Percentiles rank a stretch among this genome's conserved stretches.
phyloP scores from a whole-genome alignment of 352 stramenopile species.

The Elongisporangium prolatum region DNA sequence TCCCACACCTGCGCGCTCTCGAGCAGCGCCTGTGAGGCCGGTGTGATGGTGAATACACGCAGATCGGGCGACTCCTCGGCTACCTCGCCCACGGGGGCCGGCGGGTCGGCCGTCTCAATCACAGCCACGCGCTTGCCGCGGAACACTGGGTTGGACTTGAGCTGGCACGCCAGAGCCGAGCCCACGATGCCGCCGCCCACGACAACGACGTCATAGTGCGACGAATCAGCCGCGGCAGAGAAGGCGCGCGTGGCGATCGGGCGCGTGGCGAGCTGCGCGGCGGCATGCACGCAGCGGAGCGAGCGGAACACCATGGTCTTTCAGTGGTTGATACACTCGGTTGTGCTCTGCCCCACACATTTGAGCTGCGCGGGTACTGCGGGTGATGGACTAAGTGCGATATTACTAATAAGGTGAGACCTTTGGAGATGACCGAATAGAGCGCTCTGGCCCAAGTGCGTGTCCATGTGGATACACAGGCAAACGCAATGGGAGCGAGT shows the following conservation, averaged over 20 bases:
- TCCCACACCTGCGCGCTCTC: slow-evolving; percentile 74
- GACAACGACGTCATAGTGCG: slow-evolving; percentile 78
- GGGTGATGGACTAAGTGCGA: not conserved
- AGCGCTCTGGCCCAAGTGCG: not conserved
- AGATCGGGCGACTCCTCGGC: slow-evolving; percentile 75
- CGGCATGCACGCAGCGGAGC: slow-evolving; percentile 3
- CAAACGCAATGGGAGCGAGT: not conserved
- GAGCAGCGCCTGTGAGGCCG: slow-evolving; percentile 73
- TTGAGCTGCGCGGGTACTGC: not conserved
- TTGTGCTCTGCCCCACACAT: slow-evolving; percentile 1
- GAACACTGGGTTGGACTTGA: slow-evolving; percentile 76
- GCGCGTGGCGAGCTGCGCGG: slow-evolving; percentile 13
- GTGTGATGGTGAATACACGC: slow-evolving; percentile 89
- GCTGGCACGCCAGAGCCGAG: slow-evolving; percentile 70
- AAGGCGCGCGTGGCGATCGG: slow-evolving; percentile 17
- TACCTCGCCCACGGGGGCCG: slow-evolving; percentile 27
- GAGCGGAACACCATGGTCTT: slow-evolving; percentile 17
- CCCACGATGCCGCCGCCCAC: slow-evolving; percentile 83
- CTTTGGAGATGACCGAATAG: not conserved
- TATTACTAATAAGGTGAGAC: not conserved
- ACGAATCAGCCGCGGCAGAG: slow-evolving; percentile 18
- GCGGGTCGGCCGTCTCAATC: slow-evolving; percentile 54
- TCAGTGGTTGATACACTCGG: slow-evolving; percentile 6
- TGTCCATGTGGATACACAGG: not conserved
- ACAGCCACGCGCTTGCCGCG: slow-evolving; percentile 75